Evolutionary conservation across 2,329 filamentous ascomycete genomes (phyloP).

Genomic region (Westerdykella ornata): DNA sequence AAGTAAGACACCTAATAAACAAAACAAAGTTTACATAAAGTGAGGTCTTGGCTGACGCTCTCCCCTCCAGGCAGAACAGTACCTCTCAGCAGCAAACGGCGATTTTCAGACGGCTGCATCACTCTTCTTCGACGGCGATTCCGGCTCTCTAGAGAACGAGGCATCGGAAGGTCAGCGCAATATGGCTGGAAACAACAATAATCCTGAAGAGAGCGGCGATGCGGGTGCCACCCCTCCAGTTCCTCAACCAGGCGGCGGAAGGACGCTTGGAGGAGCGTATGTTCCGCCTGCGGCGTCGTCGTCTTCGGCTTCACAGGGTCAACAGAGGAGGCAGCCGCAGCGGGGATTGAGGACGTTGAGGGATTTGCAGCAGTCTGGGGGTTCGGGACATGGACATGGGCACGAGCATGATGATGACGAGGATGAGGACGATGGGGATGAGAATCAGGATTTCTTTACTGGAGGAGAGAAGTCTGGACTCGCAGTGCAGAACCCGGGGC

Average conservation of each 20-base stretch:
- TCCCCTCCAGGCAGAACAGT: slow-evolving; percentile 38
- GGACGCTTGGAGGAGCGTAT: slow-evolving; percentile 33
- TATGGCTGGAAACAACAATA: background rate
- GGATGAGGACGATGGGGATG: slow-evolving; percentile 54
- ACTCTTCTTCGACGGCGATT: slow-evolving; percentile 40
- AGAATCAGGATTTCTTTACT: slow-evolving; percentile 65
- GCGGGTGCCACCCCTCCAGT: slow-evolving; percentile 9
- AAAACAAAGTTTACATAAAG: slow-evolving; percentile 15
- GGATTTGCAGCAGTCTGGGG: slow-evolving; percentile 42
- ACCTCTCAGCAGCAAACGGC: slow-evolving; percentile 41
- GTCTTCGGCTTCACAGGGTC: slow-evolving; percentile 22
- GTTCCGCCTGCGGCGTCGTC: slow-evolving; percentile 22
- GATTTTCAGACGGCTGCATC: slow-evolving; percentile 42
- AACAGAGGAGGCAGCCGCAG: slow-evolving; percentile 22
- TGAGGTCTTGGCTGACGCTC: slow-evolving; percentile 19
- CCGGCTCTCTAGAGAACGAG: slow-evolving; percentile 4
- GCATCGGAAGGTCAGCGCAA: too few relatives aligned
- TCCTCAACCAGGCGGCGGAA: slow-evolving; percentile 27
- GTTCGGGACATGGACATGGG: slow-evolving; percentile 37
- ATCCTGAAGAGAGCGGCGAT: too few relatives aligned
- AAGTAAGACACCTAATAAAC: slow-evolving; percentile 27
- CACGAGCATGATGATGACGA: slow-evolving; percentile 51
- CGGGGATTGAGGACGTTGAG: slow-evolving; percentile 40
- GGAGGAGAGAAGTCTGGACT: slow-evolving; percentile 80
- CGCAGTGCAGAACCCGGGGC: slow-evolving; percentile 55